Evolutionary conservation across 371 early-diverging fungal genomes (phyloP).

Genomic region (Rhizopus microsporus): DNA sequence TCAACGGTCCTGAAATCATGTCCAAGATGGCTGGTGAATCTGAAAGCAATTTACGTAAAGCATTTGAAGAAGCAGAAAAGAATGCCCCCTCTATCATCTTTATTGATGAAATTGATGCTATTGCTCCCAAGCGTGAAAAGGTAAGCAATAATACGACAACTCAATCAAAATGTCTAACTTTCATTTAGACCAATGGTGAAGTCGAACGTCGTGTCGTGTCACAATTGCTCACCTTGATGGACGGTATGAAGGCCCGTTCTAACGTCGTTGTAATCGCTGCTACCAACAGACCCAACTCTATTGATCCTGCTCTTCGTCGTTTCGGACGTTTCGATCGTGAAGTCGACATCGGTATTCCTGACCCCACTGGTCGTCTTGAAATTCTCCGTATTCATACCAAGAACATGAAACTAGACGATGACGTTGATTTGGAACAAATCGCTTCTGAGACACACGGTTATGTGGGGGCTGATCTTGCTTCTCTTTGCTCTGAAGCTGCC

Average conservation of each 20-base stretch:
- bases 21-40: constrained; percentile 99
- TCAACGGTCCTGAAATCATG: constrained; percentile 99
- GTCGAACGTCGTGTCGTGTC: constrained; percentile 99
- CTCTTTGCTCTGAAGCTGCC: constrained; percentile 99
- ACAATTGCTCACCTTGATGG: constrained; percentile 99
- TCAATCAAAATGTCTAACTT: not conserved
- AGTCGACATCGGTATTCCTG: constrained; percentile 99
- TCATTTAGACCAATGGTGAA: constrained; percentile 92
- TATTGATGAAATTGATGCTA: constrained; percentile 99
- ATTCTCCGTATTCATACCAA: constrained; percentile 99
- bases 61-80: constrained; percentile 99
- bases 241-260: constrained; percentile 97
- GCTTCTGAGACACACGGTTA: constrained; percentile 99
- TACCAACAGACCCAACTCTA: constrained; percentile 98
- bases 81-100: constrained; percentile 99
- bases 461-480: constrained; percentile 99
- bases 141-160: constrained; percentile 29
- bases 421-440: constrained; percentile 98
- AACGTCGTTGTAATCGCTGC: constrained; percentile 98
- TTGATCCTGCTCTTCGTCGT: constrained; percentile 99
- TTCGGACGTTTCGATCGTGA: constrained; percentile 99
- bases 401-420: constrained; percentile 98
- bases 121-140: constrained; percentile 99
- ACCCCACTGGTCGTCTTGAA: constrained; percentile 98
- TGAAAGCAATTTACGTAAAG: constrained; percentile 98